These are phyloP conservation scores for Boletus coccyginus DNA, from an alignment of 768 basidiomycete species.

Conservation along the genomic window DNA sequence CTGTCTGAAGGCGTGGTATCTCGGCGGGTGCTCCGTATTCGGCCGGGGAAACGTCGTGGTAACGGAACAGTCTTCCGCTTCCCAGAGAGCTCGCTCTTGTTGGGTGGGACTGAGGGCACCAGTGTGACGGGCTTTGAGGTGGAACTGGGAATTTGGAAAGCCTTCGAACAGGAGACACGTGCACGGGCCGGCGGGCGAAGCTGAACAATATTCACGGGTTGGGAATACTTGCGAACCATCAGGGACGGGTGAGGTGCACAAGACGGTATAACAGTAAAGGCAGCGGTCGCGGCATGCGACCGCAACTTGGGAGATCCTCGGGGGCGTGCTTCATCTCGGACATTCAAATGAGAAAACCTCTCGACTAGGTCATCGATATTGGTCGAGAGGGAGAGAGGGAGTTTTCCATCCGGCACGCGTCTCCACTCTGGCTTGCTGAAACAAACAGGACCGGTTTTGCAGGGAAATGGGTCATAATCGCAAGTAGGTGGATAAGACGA, in stretches of 20 bases:
- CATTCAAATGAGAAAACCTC: constrained; percentile 15
- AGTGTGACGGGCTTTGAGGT: constrained; percentile 7
- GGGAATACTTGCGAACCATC: not conserved
- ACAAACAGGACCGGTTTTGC: not conserved
- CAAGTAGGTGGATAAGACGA: constrained; percentile 14
- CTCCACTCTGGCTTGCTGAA: constrained; percentile 9
- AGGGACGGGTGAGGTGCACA: constrained; percentile 18
- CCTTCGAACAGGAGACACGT: not conserved
- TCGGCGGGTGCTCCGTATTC: not conserved
- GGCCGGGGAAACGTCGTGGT: constrained; percentile 6
- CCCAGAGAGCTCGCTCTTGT: not conserved
- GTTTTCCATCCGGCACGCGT: not conserved
- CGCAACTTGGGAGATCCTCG: not conserved
- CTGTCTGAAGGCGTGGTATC: constrained; percentile 4
- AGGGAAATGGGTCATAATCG: constrained; percentile 17
- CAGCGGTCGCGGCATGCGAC: constrained; percentile 13
- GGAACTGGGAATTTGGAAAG: constrained; percentile 1
- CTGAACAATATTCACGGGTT: not conserved
- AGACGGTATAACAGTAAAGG: constrained; percentile 15
- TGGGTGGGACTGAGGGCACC: not conserved
- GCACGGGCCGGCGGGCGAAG: not conserved
- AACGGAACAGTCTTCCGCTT: constrained; percentile 7
- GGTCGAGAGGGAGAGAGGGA: not conserved
- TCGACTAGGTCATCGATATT: constrained; percentile 6
- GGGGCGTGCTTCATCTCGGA: constrained; percentile 6